Evolutionary conservation across 331 rosid genomes (phyloP).

Genomic region (Ulmus americana): DNA sequence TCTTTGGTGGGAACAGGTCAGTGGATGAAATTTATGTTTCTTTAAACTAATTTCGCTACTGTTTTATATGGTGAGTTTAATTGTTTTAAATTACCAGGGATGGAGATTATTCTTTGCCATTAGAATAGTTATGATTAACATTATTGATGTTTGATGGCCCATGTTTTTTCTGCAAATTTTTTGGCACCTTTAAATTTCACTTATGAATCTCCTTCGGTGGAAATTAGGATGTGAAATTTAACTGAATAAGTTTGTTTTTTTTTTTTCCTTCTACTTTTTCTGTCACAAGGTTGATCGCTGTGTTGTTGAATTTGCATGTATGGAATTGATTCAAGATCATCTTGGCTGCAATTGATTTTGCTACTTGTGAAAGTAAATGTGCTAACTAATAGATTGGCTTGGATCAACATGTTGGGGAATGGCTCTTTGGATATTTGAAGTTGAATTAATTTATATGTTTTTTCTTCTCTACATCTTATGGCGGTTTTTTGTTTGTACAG

Average conservation of each 20-base stretch:
- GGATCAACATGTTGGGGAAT: not conserved
- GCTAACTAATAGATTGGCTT: constrained; percentile 4
- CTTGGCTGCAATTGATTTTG: not conserved
- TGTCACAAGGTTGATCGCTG: not conserved
- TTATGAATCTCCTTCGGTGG: constrained; percentile 1
- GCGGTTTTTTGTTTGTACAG: constrained; percentile 39
- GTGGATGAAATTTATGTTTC: constrained; percentile 22
- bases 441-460: not conserved
- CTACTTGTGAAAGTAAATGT: not conserved
- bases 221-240: not conserved
- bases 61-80: not conserved
- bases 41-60: constrained; percentile 9
- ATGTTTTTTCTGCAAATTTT: not conserved
- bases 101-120: not conserved
- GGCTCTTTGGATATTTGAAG: not conserved
- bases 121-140: no score
- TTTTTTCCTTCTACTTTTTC: not conserved
- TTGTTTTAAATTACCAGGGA: not conserved
- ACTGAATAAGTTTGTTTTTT: no score
- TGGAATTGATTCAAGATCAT: not conserved
- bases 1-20: constrained; percentile 92
- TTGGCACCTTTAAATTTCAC: not conserved
- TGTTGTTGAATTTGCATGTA: not conserved
- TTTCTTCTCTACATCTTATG: constrained; percentile 17
- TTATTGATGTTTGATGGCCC: no score